Evolutionary conservation across 2,329 filamentous ascomycete genomes (phyloP).

Genomic region (Capronia epimyces): DNA sequence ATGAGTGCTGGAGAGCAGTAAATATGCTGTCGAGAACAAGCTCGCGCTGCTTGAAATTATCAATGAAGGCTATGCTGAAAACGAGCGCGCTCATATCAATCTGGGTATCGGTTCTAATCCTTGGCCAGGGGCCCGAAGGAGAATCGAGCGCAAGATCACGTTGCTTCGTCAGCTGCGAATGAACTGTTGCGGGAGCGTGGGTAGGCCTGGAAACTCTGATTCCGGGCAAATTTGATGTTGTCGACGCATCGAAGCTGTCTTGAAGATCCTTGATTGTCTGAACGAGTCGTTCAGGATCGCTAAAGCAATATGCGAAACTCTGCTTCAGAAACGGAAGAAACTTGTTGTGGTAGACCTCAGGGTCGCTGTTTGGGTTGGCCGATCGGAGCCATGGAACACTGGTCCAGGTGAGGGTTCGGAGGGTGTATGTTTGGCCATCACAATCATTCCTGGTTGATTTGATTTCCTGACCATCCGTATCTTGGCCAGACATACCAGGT

Average conservation of each 20-base stretch:
- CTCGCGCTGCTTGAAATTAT: conserved; percentile 16
- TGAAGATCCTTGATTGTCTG: conserved; percentile 35
- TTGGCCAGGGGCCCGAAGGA: background rate
- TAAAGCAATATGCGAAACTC: conserved; percentile 42
- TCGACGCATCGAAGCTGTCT: conserved; percentile 3
- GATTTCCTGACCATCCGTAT: background rate
- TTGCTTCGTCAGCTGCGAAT: background rate
- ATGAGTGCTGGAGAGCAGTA: conserved; percentile 19
- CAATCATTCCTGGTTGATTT: background rate
- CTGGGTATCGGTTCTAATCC: conserved; percentile 4
- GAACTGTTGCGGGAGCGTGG: background rate
- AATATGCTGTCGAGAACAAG: conserved; percentile 17
- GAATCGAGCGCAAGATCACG: background rate
- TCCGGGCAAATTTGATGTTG: background rate
- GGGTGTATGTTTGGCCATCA: conserved; percentile 4
- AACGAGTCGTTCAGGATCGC: conserved; percentile 38
- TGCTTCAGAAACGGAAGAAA: conserved; percentile 39
- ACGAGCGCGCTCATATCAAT: conserved; percentile 14
- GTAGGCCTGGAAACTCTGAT: background rate
- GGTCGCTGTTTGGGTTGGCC: background rate
- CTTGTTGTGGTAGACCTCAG: background rate
- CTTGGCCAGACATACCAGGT: background rate
- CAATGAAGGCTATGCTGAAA: conserved; percentile 12
- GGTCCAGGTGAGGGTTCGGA: conserved; percentile 15
- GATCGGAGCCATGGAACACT: conserved; percentile 13